phyloP scores from a whole-genome alignment of 148 eudicot genomes.

The Nyssa sinensis region DNA sequence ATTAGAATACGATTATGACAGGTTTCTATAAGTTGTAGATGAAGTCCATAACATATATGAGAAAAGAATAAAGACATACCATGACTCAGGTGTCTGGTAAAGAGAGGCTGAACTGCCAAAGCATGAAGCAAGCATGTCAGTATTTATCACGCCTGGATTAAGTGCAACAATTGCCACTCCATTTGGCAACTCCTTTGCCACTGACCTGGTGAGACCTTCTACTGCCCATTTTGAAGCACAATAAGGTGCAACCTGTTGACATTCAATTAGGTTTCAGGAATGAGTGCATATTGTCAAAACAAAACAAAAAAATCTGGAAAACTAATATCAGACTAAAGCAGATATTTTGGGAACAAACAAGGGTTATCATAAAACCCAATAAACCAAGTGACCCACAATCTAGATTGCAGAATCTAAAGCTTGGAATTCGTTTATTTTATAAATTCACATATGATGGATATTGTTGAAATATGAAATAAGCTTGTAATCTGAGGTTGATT shows the following conservation, averaged over 20 bases:
- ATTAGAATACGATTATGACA: background rate
- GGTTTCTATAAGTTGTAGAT: background rate
- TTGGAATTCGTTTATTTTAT: background rate
- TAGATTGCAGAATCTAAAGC: background rate
- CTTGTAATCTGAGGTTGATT: background rate
- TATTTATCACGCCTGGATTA: slow-evolving; percentile 81
- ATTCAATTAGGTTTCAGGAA: slow-evolving; percentile 8
- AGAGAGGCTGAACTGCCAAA: slow-evolving; percentile 79
- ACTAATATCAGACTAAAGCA: background rate
- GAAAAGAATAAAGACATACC: slow-evolving; percentile 39
- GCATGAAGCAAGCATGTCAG: slow-evolving; percentile 92
- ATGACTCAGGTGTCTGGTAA: slow-evolving; percentile 76
- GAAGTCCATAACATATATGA: background rate
- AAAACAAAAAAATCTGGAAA: background rate
- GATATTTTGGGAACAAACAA: background rate
- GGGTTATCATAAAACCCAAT: background rate
- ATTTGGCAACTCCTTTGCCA: slow-evolving; percentile 81
- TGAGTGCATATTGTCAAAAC: background rate
- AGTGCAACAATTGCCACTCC: slow-evolving; percentile 83
- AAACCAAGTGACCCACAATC: background rate
- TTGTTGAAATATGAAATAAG: background rate
- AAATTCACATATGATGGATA: background rate
- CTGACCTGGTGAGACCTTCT: slow-evolving; percentile 83
- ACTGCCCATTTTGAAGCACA: slow-evolving; percentile 99
- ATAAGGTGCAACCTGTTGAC: slow-evolving; percentile 84